Evolutionary conservation across 202 grass and related monocot species (phyloP).

Genomic region (Musa balbisiana): DNA sequence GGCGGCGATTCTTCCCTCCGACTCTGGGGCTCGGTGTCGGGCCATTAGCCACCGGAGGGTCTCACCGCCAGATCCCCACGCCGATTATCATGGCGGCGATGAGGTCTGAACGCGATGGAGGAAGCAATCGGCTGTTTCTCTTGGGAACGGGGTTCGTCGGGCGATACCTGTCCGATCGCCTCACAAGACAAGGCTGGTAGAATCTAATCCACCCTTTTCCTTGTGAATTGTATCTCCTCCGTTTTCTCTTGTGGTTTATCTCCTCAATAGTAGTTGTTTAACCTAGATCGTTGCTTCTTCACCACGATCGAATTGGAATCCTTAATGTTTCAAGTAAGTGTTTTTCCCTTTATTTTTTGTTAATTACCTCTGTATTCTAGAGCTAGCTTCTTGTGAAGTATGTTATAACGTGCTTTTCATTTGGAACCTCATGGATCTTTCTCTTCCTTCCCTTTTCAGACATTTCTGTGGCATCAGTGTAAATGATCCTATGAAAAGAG

Average conservation of each 20-base stretch:
- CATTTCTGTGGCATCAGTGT: conserved; percentile 62
- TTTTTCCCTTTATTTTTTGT: neutral
- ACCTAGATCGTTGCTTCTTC: neutral
- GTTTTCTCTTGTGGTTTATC: neutral
- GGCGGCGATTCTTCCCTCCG: neutral
- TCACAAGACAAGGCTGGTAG: conserved; percentile 54
- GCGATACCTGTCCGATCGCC: conserved; percentile 43
- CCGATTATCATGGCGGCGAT: conserved; percentile 1
- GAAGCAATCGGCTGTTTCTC: conserved; percentile 34
- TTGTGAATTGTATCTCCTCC: neutral
- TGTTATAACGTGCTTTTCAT: neutral
- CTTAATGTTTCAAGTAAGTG: neutral
- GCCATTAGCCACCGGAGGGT: neutral
- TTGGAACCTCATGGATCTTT: neutral
- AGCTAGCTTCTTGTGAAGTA: too few species aligned
- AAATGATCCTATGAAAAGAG: conserved; percentile 31
- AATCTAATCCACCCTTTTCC: neutral
- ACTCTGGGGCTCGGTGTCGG: neutral
- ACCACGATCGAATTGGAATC: neutral
- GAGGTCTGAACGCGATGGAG: neutral
- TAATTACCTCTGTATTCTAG: too few species aligned
- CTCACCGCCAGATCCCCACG: neutral
- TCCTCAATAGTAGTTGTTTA: neutral
- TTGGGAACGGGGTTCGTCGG: conserved; percentile 79
- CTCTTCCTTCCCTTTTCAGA: conserved; percentile 19